Percentiles rank a stretch among this genome's conserved stretches.
Evolutionary conservation across 495 filamentous ascomycete genomes (phyloP).

Genomic region (Filosporella fistucella): DNA sequence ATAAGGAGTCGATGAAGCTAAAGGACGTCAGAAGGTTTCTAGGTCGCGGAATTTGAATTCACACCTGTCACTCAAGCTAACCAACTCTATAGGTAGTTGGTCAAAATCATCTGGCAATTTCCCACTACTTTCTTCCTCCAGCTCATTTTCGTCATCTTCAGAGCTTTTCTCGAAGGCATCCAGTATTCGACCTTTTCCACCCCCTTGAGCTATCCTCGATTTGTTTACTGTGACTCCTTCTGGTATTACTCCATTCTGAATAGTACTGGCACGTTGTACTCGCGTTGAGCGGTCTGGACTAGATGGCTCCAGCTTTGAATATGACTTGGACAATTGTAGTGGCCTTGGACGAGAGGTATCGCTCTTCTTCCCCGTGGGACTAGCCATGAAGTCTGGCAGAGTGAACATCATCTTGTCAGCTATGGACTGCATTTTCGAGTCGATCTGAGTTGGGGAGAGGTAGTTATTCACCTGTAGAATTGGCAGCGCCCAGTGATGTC

Average conservation of each 20-base stretch:
- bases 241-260: constrained; percentile 49
- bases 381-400: constrained; percentile 27
- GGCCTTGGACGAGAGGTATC: constrained; percentile 20
- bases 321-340: constrained; percentile 29
- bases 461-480: constrained; percentile 8
- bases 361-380: constrained; percentile 10
- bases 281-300: constrained; percentile 33
- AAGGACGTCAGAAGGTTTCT: background rate
- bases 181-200: constrained; percentile 7
- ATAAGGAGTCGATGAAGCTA: constrained; percentile 89
- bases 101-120: constrained; percentile 64
- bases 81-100: constrained; percentile 87
- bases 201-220: constrained; percentile 11
- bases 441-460: background rate
- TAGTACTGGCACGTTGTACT: constrained; percentile 56
- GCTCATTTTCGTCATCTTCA: constrained; percentile 48
- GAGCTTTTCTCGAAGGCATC: constrained; percentile 17
- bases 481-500: constrained; percentile 10
- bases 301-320: constrained; percentile 27
- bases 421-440: constrained; percentile 15
- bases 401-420: constrained; percentile 21
- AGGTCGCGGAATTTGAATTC: background rate
- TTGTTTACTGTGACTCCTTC: constrained; percentile 31
- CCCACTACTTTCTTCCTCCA: constrained; percentile 44
- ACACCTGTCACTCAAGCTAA: constrained; percentile 83